Conservation (phyloP, 768 basidiomycete species). For the Gymnopilus junonius region DNA sequence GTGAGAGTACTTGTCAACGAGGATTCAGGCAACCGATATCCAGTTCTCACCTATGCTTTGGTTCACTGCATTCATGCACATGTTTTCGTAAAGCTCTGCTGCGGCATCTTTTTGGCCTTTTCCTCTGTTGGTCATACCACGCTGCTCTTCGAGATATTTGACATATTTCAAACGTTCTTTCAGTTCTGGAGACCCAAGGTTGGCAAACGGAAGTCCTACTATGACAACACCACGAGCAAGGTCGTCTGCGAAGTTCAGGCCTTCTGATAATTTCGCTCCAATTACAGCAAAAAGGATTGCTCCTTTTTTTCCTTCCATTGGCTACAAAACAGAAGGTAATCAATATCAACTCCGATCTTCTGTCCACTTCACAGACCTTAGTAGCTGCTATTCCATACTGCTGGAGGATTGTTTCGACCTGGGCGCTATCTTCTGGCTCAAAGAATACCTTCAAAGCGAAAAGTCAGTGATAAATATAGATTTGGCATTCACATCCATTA, state of each 20-base stretch:
- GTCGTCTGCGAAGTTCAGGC: slow-evolving; percentile 76
- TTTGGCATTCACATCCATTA: slow-evolving; percentile 28
- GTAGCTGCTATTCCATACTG: slow-evolving; percentile 66
- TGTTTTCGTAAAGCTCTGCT: slow-evolving; percentile 85
- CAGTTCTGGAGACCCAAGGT: slow-evolving; percentile 88
- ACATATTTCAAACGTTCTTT: slow-evolving; percentile 92
- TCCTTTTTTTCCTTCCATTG: slow-evolving; percentile 35
- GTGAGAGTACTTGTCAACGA: not conserved
- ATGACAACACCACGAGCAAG: slow-evolving; percentile 87
- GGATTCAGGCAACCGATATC: not conserved
- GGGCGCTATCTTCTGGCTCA: slow-evolving; percentile 75
- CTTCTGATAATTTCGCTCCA: slow-evolving; percentile 97
- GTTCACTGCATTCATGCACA: slow-evolving; percentile 95
- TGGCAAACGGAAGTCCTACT: slow-evolving; percentile 92
- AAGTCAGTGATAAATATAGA: not conserved
- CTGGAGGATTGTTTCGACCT: slow-evolving; percentile 76
- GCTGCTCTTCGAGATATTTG: slow-evolving; percentile 56
- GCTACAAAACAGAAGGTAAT: not conserved
- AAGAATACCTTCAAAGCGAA: slow-evolving; percentile 69
- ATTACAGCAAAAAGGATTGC: slow-evolving; percentile 93
- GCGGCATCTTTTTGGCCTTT: slow-evolving; percentile 65
- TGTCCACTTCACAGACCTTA: slow-evolving; percentile 13
- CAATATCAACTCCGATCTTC: not conserved
- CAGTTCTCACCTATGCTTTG: slow-evolving; percentile 85
- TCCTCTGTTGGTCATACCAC: slow-evolving; percentile 33